Base-by-base conservation (phyloP, 2,329 filamentous ascomycete genomes). In the Scedosporium aurantiacum region DNA sequence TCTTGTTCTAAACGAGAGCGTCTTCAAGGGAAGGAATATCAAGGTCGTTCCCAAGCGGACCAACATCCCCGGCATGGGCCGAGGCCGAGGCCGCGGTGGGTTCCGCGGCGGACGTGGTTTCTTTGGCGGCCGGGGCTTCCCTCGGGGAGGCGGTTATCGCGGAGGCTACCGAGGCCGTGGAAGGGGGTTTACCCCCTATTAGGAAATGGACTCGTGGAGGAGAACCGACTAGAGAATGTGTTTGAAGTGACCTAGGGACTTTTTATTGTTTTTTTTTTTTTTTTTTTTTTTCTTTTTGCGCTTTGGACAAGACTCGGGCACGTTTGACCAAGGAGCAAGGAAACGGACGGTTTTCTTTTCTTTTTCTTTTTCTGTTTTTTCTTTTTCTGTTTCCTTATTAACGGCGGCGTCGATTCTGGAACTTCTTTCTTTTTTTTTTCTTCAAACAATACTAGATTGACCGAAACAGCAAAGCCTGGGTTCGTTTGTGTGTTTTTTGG, bases 11-110 rank as follows among this genome's bases (percentile, higher is more conserved):
- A 97, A 99, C 74, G 94, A 99, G 77, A 97, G 91, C 74, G 82
- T 95, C 62, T 96, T 99, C 78, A 91, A 94, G 70, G 92, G 91
- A 65, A 86, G 94, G 70, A 95, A 94, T 74, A 85, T 99, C 73
- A 99, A 99, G 85, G 94, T 97, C 71, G 78, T 78, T 7, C 93
- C 94, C 40, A 99, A 99, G 80, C 89, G 94, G 64, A 99, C 94
- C 68, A 99, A 99, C 72, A 80, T 99, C 60, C 94, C 94, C 1
- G 94, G 94, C 63, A 93, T 99, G 91, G 88, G 84, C 67, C 86
- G 93, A 65, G 91, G 91, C 28, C 81, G 90, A 59, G 85, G 86
- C 41, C 80, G 82, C 28, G 82, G 83, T 62, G 78, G 77, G 10
- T 76, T 76, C 66, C 75, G 79, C 14, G 75, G 80, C 45, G 77